Conservation (phyloP, 2,329 filamentous ascomycete species). For the Calonectria naviculata region DNA sequence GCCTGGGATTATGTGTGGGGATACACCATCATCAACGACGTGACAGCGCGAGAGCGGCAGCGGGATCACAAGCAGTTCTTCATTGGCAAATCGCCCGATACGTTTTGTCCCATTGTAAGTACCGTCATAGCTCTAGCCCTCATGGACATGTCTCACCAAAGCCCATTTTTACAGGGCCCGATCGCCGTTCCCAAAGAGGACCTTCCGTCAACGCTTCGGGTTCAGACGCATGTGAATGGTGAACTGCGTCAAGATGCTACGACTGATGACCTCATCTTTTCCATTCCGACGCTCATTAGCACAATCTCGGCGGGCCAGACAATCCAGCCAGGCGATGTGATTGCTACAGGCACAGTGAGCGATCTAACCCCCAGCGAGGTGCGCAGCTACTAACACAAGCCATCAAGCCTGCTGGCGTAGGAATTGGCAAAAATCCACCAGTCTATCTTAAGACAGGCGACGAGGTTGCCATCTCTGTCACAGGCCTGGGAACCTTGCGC, state of each 20-base stretch:
- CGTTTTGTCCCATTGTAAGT: conserved; percentile 57
- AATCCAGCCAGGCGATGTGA: conserved; percentile 56
- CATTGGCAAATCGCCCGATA: conserved; percentile 66
- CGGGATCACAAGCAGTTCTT: conserved; percentile 70
- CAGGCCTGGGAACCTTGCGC: conserved; percentile 29
- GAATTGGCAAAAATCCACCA: conserved; percentile 54
- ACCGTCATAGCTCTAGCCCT: not conserved
- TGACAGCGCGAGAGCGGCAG: conserved; percentile 63
- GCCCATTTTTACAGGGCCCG: conserved; percentile 51
- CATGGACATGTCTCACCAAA: not conserved
- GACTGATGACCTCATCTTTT: conserved; percentile 58
- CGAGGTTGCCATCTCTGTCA: conserved; percentile 49
- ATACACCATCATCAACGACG: conserved; percentile 66
- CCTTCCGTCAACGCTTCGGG: conserved; percentile 53
- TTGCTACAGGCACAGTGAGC: conserved; percentile 55
- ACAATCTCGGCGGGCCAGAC: conserved; percentile 56
- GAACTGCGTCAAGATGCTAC: conserved; percentile 58
- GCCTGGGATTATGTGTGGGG: conserved; percentile 66
- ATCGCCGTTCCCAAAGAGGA: conserved; percentile 59
- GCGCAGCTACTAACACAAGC: not conserved
- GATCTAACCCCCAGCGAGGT: not conserved
- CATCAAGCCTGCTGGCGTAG: conserved; percentile 54
- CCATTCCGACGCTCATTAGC: conserved; percentile 52
- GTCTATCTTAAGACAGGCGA: conserved; percentile 54
- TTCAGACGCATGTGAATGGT: conserved; percentile 58